Base-by-base conservation (phyloP, 352 stramenopile species). In the Phytopythium boreale region DNA sequence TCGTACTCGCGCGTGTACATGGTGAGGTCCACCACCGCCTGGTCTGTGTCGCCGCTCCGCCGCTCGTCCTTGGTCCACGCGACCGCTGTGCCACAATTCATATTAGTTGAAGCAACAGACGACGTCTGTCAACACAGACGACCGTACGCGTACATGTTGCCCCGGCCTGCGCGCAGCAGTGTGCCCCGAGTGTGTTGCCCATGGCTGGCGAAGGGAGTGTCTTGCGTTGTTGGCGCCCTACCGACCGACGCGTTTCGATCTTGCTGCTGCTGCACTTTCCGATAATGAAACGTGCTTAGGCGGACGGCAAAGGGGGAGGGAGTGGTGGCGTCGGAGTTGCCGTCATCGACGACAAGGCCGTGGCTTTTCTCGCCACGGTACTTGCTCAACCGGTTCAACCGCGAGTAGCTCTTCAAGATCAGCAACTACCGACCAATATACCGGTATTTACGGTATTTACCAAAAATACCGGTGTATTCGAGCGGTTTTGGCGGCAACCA, bases 161-260 rank as follows among this genome's bases (percentile, higher is more conserved):
- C 20, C 20, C n/a, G 52, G 68, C 69, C 61, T 81, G 74, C 51
- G 68, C 71, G 47, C 74, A 81, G 56, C 74, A 81, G 64, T 34
- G 26, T 7, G 19, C 53, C 4, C 31, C 29, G 31, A 59, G 17
- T 36, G 56, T 12, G 56, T 62, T 62, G 56, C 56, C 56, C 56
- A 62, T 62, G 24, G 26, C 12, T 24, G 53, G 31, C 27, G 27
- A 19, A 29, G 27, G 27, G 43, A 29, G 27, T 26, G 39, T 59
- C 20, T 6, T 8, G 17, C 14, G 19, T 15, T n/a, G 17, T 37
- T 22, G 4, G 11, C 20, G 8, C 20, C 34, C 34, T 9, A 22
- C 31, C 31, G 31, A 49, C 31, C 12, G 22, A 1, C 12, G 24
- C 47, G 47, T n/a, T 24, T 34, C 6, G 12, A 31, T n/a, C 46